Conservation (phyloP, 140 eudicot genomes). For the Bidens hawaiensis region DNA sequence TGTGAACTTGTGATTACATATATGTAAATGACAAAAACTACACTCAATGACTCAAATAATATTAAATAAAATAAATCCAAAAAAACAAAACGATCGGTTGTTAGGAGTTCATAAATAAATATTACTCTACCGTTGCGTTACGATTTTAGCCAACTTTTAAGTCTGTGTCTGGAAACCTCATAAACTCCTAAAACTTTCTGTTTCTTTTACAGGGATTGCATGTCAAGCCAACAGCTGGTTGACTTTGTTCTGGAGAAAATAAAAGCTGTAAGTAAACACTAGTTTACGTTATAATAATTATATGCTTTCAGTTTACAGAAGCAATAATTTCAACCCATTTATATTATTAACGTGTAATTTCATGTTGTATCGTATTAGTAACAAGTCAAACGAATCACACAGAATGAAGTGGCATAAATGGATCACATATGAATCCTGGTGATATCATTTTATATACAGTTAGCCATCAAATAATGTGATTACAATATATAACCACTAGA, state of each 20-base stretch:
- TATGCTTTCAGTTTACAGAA: background rate
- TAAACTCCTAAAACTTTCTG: background rate
- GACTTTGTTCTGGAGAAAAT: constrained; percentile 69
- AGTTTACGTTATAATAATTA: background rate
- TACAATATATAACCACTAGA: background rate
- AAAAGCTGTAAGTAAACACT: constrained; percentile 32
- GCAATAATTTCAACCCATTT: background rate
- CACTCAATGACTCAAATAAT: too few relatives aligned
- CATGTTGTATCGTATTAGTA: background rate
- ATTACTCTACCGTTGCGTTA: background rate
- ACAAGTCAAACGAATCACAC: background rate
- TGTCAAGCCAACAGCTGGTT: constrained; percentile 92
- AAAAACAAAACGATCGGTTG: too few relatives aligned
- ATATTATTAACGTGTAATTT: background rate
- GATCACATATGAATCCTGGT: too few relatives aligned
- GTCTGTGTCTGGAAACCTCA: background rate
- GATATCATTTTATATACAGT: background rate
- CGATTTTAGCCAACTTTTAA: background rate
- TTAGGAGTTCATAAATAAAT: background rate
- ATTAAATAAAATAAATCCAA: too few relatives aligned
- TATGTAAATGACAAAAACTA: too few relatives aligned
- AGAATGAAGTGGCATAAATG: background rate
- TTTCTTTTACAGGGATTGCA: constrained; percentile 76
- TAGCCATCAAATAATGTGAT: background rate
- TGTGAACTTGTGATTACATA: too few relatives aligned